phyloP scores from a whole-genome alignment of 148 eudicot species.

The Salicornia ramosissima region DNA sequence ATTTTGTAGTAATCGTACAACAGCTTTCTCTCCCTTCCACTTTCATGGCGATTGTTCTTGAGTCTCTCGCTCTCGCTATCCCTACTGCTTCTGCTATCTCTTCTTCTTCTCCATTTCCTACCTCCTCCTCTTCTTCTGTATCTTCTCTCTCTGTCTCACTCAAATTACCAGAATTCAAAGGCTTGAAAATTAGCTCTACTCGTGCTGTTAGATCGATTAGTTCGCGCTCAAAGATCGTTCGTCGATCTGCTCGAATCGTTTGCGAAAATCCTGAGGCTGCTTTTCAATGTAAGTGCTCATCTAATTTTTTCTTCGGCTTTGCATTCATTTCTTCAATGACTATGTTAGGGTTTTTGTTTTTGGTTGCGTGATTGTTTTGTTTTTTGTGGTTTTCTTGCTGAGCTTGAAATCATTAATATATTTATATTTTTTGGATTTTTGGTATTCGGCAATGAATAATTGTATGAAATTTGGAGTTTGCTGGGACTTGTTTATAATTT shows the following conservation, averaged over 20 bases:
- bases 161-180: conserved; percentile 37
- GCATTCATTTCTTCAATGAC: no score
- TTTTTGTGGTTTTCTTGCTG: neutral
- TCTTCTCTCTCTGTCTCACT: conserved; percentile 26
- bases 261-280: conserved; percentile 73
- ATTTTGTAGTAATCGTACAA: no score
- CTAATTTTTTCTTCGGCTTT: neutral
- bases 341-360: neutral
- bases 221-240: conserved; percentile 23
- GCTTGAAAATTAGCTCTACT: conserved; percentile 34
- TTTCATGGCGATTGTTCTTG: conserved; percentile 53
- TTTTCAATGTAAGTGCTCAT: conserved; percentile 40
- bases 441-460: neutral
- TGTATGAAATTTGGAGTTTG: neutral
- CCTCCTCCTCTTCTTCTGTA: conserved; percentile 25
- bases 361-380: neutral
- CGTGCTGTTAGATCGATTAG: conserved; percentile 29
- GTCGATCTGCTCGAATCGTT: conserved; percentile 42
- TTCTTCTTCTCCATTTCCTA: conserved; percentile 30
- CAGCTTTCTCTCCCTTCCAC: conserved; percentile 11
- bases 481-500: neutral
- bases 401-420: neutral
- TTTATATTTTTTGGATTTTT: no score
- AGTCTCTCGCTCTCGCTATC: conserved; percentile 44
- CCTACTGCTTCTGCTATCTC: conserved; percentile 43